These are phyloP conservation scores for Lagenidium giganteum DNA, from an alignment of 352 stramenopile species.

Conservation along the genomic window DNA sequence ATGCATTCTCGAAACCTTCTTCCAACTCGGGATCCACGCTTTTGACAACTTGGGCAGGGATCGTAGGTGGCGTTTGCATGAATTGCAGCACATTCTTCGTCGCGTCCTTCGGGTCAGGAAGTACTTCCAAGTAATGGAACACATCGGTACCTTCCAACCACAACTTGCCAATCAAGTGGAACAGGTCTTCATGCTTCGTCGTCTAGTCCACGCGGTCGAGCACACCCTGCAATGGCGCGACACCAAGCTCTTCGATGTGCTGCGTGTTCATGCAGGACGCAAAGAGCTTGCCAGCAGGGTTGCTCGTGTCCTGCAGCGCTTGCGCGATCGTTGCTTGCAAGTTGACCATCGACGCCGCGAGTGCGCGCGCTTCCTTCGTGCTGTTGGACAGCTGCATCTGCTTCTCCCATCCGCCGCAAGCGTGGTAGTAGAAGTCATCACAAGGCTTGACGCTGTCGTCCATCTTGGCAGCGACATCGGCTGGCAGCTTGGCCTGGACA, in stretches of 20 bases:
- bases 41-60: too few species aligned
- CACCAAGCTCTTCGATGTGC: slow-evolving; percentile 29
- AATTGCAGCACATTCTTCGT: slow-evolving; percentile 80
- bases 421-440: slow-evolving; percentile 73
- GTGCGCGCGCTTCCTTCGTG: too few species aligned
- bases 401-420: slow-evolving; percentile 56
- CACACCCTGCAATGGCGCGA: slow-evolving; percentile 22
- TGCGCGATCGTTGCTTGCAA: too few species aligned
- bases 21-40: slow-evolving; percentile 79
- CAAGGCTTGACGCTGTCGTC: slow-evolving; percentile 44
- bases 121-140: slow-evolving; percentile 70
- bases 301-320: too few species aligned
- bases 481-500: slow-evolving; percentile 22
- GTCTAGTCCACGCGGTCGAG: slow-evolving; percentile 31
- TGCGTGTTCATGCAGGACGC: slow-evolving; percentile 35
- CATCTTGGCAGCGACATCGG: slow-evolving; percentile 35
- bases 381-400: too few species aligned
- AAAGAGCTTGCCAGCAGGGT: slow-evolving; percentile 31
- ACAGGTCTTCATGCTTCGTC: slow-evolving; percentile 31
- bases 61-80: slow-evolving; percentile 74
- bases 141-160: slow-evolving; percentile 56
- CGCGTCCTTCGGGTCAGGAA: slow-evolving; percentile 80
- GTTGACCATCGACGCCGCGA: too few species aligned
- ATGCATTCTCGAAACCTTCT: slow-evolving; percentile 62
- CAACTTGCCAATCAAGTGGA: slow-evolving; percentile 49